These are phyloP conservation scores for Malassezia furfur DNA, from an alignment of 1,284 basidiomycete genomes.

Conservation along the genomic window DNA sequence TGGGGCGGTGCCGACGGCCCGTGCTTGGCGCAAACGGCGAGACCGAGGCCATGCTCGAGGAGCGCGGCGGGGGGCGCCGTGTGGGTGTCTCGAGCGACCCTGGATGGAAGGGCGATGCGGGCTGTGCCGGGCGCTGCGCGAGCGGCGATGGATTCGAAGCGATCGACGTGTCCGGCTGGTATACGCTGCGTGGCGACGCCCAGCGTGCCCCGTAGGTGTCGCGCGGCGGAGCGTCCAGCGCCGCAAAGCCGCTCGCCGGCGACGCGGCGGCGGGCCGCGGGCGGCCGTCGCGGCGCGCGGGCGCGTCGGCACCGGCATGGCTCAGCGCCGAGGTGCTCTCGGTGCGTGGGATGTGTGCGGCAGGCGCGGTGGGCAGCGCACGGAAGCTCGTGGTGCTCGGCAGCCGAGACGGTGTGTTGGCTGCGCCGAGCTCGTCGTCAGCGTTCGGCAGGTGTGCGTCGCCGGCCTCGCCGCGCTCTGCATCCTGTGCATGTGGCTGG, in stretches of 20 bases:
- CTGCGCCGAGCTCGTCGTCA: not conserved
- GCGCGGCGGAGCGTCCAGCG: not conserved
- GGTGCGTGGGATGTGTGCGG: not conserved
- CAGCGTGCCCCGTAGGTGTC: not conserved
- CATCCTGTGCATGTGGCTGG: not conserved
- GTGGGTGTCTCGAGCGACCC: constrained; percentile 12
- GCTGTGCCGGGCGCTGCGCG: not conserved
- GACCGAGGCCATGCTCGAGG: not conserved
- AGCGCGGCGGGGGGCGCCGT: not conserved
- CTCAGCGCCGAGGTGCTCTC: not conserved
- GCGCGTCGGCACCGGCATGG: not conserved
- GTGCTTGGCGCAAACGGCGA: constrained; percentile 7
- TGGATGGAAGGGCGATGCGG: not conserved
- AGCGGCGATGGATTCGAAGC: not conserved
- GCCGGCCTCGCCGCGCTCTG: constrained; percentile 1
- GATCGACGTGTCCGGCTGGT: not conserved
- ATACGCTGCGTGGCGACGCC: not conserved
- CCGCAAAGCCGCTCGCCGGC: not conserved
- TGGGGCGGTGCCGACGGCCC: constrained; percentile 13
- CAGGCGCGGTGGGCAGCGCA: not conserved
- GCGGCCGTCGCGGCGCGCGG: not conserved
- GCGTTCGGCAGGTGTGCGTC: not conserved
- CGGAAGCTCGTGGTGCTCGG: not conserved
- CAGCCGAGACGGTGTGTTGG: not conserved
- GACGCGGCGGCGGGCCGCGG: not conserved